phyloP scores from a whole-genome alignment of 2,329 filamentous ascomycete genomes.

The Trichoderma breve region DNA sequence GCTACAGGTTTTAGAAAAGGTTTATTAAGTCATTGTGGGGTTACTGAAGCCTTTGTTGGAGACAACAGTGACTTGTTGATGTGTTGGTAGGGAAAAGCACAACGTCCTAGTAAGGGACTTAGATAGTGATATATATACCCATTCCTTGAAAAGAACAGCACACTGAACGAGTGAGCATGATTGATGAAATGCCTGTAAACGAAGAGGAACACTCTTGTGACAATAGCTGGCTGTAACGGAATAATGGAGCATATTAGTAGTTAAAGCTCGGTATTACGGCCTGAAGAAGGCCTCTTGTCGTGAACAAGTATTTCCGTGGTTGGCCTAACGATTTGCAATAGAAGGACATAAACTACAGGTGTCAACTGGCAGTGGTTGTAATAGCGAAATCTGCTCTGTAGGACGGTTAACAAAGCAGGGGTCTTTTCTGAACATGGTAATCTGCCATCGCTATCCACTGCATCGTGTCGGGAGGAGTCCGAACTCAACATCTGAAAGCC shows the following conservation, averaged over 20 bases:
- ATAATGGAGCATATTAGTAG: neutral
- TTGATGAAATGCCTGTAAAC: neutral
- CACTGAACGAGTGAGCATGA: neutral
- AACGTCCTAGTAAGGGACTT: neutral
- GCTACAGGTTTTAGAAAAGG: constrained; percentile 8
- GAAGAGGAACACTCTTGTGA: neutral
- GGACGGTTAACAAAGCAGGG: neutral
- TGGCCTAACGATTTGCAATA: neutral
- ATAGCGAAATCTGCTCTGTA: neutral
- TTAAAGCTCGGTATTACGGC: neutral
- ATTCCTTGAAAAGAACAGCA: neutral
- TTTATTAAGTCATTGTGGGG: neutral
- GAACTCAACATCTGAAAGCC: neutral
- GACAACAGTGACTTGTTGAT: neutral
- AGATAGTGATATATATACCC: neutral
- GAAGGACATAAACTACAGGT: neutral
- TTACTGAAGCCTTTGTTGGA: neutral
- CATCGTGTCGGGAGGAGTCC: neutral
- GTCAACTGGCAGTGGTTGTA: neutral
- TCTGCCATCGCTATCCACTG: neutral
- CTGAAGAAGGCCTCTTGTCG: neutral
- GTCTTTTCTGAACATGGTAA: neutral
- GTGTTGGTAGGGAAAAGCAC: neutral
- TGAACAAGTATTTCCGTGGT: neutral
- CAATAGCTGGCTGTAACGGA: neutral